These are phyloP conservation scores for Phytophthora ramorum DNA, from an alignment of 352 stramenopile species.

Conservation along the genomic window DNA sequence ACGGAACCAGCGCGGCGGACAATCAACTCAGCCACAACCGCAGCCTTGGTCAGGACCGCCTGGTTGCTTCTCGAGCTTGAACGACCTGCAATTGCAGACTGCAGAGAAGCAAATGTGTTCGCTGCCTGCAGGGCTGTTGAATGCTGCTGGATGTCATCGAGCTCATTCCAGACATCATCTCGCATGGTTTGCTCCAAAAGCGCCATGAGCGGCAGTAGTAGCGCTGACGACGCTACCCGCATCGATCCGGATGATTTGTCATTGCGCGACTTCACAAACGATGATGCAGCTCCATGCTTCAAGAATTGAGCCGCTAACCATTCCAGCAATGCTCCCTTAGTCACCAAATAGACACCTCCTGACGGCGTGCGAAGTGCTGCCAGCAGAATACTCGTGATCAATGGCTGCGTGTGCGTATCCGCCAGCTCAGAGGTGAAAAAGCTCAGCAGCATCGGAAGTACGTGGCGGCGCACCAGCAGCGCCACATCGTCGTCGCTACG, in stretches of 20 bases:
- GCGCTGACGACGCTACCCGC: slow-evolving; percentile 20
- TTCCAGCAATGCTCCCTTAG: slow-evolving; percentile 68
- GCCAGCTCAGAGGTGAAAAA: slow-evolving; percentile 82
- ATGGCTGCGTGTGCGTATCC: slow-evolving; percentile 77
- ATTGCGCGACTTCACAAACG: slow-evolving; percentile 3
- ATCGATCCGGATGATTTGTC: slow-evolving; percentile 15
- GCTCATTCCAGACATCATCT: slow-evolving; percentile 30
- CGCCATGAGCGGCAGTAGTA: slow-evolving; percentile 49
- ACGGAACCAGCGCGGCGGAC: slow-evolving; percentile 37
- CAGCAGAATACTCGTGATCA: slow-evolving; percentile 71
- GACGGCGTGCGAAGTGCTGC: slow-evolving; percentile 53
- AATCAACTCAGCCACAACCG: slow-evolving; percentile 35
- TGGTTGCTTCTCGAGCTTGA: slow-evolving; percentile 18
- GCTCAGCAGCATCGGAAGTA: slow-evolving; percentile 82
- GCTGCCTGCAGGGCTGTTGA: slow-evolving; percentile 42
- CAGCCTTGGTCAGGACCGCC: slow-evolving; percentile 27
- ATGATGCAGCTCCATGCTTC: slow-evolving; percentile 20
- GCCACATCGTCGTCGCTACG: slow-evolving; percentile 69
- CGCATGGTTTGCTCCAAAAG: slow-evolving; percentile 41
- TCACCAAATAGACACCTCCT: slow-evolving; percentile 62
- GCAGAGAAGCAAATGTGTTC: slow-evolving; percentile 54
- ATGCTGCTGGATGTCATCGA: slow-evolving; percentile 50
- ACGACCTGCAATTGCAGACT: slow-evolving; percentile 11
- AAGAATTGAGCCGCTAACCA: slow-evolving; percentile 63
- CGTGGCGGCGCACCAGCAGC: slow-evolving; percentile 78